Evolutionary conservation across 106 monocot genomes (phyloP).

Genomic region (Gastrodia elata): DNA sequence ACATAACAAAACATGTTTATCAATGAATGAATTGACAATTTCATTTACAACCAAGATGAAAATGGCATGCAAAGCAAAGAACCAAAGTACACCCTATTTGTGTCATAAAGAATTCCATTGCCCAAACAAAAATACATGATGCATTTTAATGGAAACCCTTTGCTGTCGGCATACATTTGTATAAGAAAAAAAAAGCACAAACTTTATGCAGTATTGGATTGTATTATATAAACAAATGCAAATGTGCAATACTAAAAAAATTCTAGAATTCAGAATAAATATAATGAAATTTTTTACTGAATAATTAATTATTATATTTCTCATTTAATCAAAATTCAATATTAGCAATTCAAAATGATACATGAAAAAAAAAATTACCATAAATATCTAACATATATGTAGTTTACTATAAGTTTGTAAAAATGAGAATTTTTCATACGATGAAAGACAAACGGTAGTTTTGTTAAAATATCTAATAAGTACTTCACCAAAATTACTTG

Average conservation of each 20-base stretch:
- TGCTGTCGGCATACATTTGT: neutral
- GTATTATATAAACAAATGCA: too few relatives aligned
- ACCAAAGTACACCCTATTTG: neutral
- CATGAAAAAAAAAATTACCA: neutral
- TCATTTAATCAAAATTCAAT: neutral
- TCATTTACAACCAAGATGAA: neutral
- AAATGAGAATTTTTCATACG: neutral
- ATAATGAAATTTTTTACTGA: neutral
- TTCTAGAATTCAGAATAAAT: too few relatives aligned
- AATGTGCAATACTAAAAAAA: too few relatives aligned
- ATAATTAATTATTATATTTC: neutral
- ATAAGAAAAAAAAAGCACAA: too few relatives aligned
- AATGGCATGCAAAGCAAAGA: neutral
- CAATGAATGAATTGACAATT: neutral
- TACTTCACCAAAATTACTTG: too few relatives aligned
- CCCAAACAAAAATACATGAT: neutral
- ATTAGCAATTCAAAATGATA: neutral
- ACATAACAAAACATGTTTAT: neutral
- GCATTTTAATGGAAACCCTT: neutral
- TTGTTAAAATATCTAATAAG: neutral
- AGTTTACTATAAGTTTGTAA: neutral
- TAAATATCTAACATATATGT: neutral
- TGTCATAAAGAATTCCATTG: neutral
- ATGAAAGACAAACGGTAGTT: neutral
- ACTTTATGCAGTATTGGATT: too few relatives aligned